Evolutionary conservation across 1,284 basidiomycete genomes (phyloP), one percentile per base, ranked within the genome.

Genomic region (Salmacisia buchloeana): DNA sequence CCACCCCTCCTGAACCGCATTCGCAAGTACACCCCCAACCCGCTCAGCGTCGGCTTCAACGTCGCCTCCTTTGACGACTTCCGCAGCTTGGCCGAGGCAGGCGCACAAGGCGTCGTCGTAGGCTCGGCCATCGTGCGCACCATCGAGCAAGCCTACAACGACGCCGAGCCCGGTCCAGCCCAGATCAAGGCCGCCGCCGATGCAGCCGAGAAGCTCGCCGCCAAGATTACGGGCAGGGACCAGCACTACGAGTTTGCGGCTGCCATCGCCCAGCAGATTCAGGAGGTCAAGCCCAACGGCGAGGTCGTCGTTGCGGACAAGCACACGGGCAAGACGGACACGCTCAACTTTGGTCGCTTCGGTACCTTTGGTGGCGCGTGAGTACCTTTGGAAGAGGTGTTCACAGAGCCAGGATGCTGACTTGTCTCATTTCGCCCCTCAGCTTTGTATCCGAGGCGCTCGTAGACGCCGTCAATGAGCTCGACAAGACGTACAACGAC

Each of bases 281-380:
- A 54, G 29, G 49, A 54, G 27, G 49, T 33, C 49, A 54, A 54
- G 33, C 74, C 74, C 43, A 75, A 76, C 64, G 71, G 73, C n/a
- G 71, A 76, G 34, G 69, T 56, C 27, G 69, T 75, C 21, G 73
- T 76, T 29, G 59, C 58, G 29, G 71, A 69, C 23, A 70, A 72
- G 58, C 59, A 63, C 23, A 54, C 63, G 18, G 49, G 29, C 6
- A 54, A 54, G 49, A 62, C 71, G 31, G 74, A 73, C 54, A 66
- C 64, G 21, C 62, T 76, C 3, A 67, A 68, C 0, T 91, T 93
- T 3, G 84, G 87, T 6, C 86, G 93, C 57, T 99, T 98, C 73
- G 96, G 96, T 59, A 84, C 92, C 65, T 99, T 96, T 76, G 96
- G 96, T 36, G 96, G 96, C 1, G 93, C 97, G 75, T 98, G 93